Evolutionary conservation across 2,329 filamentous ascomycete species (phyloP), one percentile per base, ranked within the genome.

Genomic region (Aureobasidium sp.): DNA sequence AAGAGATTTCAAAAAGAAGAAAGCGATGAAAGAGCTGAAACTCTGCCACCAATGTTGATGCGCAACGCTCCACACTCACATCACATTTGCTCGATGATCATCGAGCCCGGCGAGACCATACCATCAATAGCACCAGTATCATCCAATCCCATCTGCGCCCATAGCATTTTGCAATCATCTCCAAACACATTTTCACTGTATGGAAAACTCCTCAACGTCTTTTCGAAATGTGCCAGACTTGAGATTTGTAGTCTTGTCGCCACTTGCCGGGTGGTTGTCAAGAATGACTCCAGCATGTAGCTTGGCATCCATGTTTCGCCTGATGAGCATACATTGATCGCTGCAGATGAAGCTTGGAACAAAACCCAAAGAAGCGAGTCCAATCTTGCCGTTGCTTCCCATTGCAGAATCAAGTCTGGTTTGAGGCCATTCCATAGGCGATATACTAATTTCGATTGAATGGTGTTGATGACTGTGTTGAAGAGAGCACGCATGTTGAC

Each of bases 391-490:
- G 21, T 27, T 2, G 48, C 17, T 16, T 51, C 48, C 48, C 48
- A 51, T 16, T 32, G 27, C 14, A 32, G 17, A 12, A 51, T 51
- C 14, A 51, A 27, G 19, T 51, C 48, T 19, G 35, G 35, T n/a
- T 51, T 51, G n/a, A 51, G 37, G 8, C 48, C 48, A n/a, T 51
- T 51, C 48, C 48, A 51, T 17, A 51, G 25, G 21, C 48, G 48
- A 21, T 51, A 51, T 12, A 51, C 48, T 19, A 51, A 10, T 34
- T 51, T 51, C 7, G 35, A 40, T 34, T 51, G 48, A 11, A 51
- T 51, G 19, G 48, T 34, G 37, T 41, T 51, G 48, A 51, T 41
- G 48, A 51, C 48, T 14, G 48, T 51, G 48, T 51, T 51, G 48
- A 51, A 51, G 14, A 51, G 48, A 3, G 35, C 37, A 21, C 48